Conservation (phyloP, 208 protist genomes). For the Naegleria gruberi region DNA sequence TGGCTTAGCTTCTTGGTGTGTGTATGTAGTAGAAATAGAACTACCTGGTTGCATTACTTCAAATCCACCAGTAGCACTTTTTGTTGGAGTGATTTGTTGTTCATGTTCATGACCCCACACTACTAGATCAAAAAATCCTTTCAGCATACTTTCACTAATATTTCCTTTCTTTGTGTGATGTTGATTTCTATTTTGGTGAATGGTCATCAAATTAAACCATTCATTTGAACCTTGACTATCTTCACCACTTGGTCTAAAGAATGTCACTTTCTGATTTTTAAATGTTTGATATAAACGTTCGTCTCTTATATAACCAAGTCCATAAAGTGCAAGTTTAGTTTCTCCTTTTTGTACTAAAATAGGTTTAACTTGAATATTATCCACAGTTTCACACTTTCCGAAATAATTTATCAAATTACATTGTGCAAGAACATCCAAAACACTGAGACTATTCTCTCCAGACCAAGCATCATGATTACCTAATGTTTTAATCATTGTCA, state of each 20-base stretch:
- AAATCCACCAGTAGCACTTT: slow-evolving; percentile 58
- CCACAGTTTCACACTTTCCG: slow-evolving; percentile 78
- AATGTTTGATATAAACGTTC: slow-evolving; percentile 93
- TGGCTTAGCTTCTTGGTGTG: slow-evolving; percentile 78
- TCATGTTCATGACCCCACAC: slow-evolving; percentile 99
- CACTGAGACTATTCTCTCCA: slow-evolving; percentile 72
- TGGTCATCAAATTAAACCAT: slow-evolving; percentile 93
- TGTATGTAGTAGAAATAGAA: slow-evolving; percentile 85
- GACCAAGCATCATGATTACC: slow-evolving; percentile 97
- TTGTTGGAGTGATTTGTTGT: slow-evolving; percentile 77
- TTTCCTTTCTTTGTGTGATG: slow-evolving; percentile 60
- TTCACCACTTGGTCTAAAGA: slow-evolving; percentile 53
- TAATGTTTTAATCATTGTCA: neutral
- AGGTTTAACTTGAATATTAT: slow-evolving; percentile 83
- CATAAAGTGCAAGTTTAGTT: slow-evolving; percentile 94
- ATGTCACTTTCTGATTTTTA: slow-evolving; percentile 78
- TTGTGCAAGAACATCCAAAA: slow-evolving; percentile 86
- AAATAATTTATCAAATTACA: slow-evolving; percentile 97
- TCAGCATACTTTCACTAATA: slow-evolving; percentile 82
- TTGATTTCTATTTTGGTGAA: slow-evolving; percentile 92
- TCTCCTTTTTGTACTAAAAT: slow-evolving; percentile 80
- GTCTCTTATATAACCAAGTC: slow-evolving; percentile 93
- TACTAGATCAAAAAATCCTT: slow-evolving; percentile 86
- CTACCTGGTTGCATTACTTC: slow-evolving; percentile 93
- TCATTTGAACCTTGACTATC: slow-evolving; percentile 53